Evolutionary conservation across 108 stramenopile genomes (phyloP).

Genomic region (Nannochloropsis oceanica): DNA sequence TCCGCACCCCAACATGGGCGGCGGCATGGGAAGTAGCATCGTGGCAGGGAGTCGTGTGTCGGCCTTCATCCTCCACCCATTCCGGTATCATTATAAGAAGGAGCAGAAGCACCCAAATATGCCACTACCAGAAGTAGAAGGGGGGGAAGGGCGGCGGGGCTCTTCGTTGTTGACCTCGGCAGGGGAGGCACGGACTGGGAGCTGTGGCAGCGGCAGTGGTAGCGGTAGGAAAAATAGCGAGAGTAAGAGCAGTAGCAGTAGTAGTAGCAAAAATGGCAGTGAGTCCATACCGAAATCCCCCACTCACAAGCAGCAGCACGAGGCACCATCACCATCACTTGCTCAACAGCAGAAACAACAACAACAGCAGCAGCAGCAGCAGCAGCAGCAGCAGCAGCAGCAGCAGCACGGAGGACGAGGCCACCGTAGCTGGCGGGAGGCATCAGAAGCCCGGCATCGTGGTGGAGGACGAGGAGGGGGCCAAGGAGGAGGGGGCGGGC

Average conservation of each 20-base stretch:
- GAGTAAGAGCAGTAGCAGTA: neutral
- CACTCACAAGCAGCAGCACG: too few relatives aligned
- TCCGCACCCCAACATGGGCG: neutral
- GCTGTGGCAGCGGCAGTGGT: neutral
- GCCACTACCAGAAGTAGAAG: neutral
- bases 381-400: neutral
- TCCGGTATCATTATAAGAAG: neutral
- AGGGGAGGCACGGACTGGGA: neutral
- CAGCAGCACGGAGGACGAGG: neutral
- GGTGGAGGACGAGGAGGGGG: neutral
- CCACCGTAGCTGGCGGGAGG: neutral
- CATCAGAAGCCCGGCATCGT: neutral
- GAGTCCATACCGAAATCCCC: too few relatives aligned
- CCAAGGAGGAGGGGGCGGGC: neutral
- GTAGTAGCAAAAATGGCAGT: neutral
- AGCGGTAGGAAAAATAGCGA: neutral
- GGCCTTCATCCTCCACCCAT: neutral
- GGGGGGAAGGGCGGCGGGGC: neutral
- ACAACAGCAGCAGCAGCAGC: neutral
- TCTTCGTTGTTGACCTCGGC: neutral
- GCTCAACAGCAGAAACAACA: too few relatives aligned
- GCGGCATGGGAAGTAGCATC: neutral
- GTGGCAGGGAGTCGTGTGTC: neutral
- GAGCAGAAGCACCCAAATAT: neutral
- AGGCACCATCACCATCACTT: too few relatives aligned